phyloP scores from a whole-genome alignment of 2,329 filamentous ascomycete genomes.

The Polytolypa hystricis region DNA sequence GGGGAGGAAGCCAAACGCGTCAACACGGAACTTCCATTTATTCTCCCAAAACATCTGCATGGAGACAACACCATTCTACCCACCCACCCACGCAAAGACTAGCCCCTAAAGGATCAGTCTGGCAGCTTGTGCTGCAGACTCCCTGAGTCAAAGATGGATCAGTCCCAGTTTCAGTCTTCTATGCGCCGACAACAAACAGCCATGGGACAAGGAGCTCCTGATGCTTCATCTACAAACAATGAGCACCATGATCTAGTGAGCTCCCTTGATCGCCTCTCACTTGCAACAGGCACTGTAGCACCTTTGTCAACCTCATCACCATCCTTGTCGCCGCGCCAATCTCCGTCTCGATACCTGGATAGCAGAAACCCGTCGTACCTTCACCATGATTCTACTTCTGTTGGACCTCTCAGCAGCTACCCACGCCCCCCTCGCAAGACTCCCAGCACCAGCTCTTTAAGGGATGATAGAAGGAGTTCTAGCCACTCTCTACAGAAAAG shows the following conservation, averaged over 20 bases:
- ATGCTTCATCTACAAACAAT: slow-evolving; percentile 4
- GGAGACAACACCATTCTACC: no score
- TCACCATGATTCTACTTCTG: slow-evolving; percentile 11
- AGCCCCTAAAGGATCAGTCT: no score
- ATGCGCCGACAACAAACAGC: not conserved
- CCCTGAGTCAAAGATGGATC: slow-evolving; percentile 1
- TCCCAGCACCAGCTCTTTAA: slow-evolving; percentile 25
- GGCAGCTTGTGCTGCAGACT: not conserved
- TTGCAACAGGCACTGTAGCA: slow-evolving; percentile 4
- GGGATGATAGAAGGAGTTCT: slow-evolving; percentile 27
- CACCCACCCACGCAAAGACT: no score
- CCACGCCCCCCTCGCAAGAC: slow-evolving; percentile 19
- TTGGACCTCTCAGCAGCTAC: slow-evolving; percentile 9
- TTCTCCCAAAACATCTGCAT: no score
- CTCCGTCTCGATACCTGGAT: slow-evolving; percentile 2
- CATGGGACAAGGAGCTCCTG: no score
- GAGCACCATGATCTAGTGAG: not conserved
- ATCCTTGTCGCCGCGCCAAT: slow-evolving; percentile 1
- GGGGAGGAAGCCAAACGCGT: no score
- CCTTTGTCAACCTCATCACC: not conserved
- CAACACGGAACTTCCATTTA: no score
- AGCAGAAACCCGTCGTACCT: not conserved
- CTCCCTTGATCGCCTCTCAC: slow-evolving; percentile 5
- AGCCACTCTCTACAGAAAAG: slow-evolving; percentile 28
- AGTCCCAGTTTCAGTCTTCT: not conserved